These are phyloP conservation scores for Trametes meyenii DNA, from an alignment of 768 basidiomycete species.

Conservation along the genomic window DNA sequence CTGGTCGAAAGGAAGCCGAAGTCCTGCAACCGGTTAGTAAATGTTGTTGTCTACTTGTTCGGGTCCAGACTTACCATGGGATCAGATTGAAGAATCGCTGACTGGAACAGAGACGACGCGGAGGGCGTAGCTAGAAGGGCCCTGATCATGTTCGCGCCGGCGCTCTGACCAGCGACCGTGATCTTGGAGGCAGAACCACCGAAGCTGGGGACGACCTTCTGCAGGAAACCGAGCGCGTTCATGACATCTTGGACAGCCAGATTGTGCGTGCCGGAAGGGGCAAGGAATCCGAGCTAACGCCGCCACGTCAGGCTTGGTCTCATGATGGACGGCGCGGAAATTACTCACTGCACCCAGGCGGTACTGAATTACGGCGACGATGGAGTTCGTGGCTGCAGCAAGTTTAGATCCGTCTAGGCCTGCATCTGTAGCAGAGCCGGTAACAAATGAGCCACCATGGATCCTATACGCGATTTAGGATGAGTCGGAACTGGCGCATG, in stretches of 20 bases:
- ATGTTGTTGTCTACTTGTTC: background rate
- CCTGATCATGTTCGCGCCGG: constrained; percentile 77
- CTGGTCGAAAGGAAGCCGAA: constrained; percentile 65
- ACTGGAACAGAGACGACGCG: constrained; percentile 71
- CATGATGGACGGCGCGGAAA: background rate
- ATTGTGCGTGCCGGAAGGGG: constrained; percentile 72
- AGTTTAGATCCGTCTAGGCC: constrained; percentile 80
- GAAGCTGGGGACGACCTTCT: constrained; percentile 58
- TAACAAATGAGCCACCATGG: constrained; percentile 82
- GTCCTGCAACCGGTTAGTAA: constrained; percentile 44
- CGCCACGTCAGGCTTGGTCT: constrained; percentile 13
- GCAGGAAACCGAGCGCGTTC: constrained; percentile 64
- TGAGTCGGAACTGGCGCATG: too few relatives aligned
- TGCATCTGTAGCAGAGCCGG: constrained; percentile 69
- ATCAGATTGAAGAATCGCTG: constrained; percentile 84
- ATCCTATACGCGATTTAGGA: constrained; percentile 53
- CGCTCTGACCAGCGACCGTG: constrained; percentile 82
- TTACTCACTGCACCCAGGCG: constrained; percentile 72
- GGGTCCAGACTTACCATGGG: constrained; percentile 62
- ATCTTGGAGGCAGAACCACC: constrained; percentile 68
- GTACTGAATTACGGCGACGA: constrained; percentile 84
- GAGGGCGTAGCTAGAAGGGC: constrained; percentile 74
- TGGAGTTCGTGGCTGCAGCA: constrained; percentile 68
- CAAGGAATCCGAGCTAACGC: constrained; percentile 71
- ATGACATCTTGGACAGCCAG: constrained; percentile 72